These are phyloP conservation scores for Volvox africanus DNA, from an alignment of 139 green algal species.

Conservation along the genomic window DNA sequence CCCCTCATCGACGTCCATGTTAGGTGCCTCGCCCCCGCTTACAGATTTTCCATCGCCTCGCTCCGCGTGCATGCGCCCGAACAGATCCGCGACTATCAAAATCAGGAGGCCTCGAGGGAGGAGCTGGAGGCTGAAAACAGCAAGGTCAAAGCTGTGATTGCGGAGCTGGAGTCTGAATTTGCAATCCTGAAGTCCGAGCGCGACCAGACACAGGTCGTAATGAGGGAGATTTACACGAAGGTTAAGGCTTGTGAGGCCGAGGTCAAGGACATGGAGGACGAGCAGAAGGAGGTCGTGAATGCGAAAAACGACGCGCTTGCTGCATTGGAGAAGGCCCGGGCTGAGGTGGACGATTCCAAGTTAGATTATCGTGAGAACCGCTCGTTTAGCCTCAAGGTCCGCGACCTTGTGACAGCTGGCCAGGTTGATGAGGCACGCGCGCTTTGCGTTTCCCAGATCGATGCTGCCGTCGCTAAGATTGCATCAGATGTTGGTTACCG, in stretches of 20 bases:
- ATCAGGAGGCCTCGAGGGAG: constrained; percentile 47
- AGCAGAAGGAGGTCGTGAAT: constrained; percentile 53
- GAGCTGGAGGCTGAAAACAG: constrained; percentile 60
- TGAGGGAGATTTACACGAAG: constrained; percentile 55
- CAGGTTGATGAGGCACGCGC: constrained; percentile 57
- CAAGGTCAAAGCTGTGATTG: constrained; percentile 50
- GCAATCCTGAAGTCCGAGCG: constrained; percentile 66
- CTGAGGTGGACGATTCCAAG: constrained; percentile 55
- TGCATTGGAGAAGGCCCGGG: constrained; percentile 41
- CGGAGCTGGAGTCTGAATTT: constrained; percentile 68
- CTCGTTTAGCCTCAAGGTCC: constrained; percentile 63
- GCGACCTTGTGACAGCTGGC: constrained; percentile 69
- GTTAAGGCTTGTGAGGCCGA: constrained; percentile 51
- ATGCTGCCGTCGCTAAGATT: constrained; percentile 52
- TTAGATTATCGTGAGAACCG: constrained; percentile 71
- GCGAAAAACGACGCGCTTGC: constrained; percentile 60
- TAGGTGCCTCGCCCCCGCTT: no score
- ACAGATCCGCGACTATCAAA: constrained; percentile 45
- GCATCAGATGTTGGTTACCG: constrained; percentile 51
- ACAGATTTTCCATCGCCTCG: no score
- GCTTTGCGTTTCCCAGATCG: constrained; percentile 51
- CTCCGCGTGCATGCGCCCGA: no score
- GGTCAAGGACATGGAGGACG: constrained; percentile 60
- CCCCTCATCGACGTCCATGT: no score
- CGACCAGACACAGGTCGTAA: constrained; percentile 61